Evolutionary conservation across 257 asterid species (phyloP), one percentile per base, ranked within the genome.

Genomic region (Jacaranda mimosifolia): DNA sequence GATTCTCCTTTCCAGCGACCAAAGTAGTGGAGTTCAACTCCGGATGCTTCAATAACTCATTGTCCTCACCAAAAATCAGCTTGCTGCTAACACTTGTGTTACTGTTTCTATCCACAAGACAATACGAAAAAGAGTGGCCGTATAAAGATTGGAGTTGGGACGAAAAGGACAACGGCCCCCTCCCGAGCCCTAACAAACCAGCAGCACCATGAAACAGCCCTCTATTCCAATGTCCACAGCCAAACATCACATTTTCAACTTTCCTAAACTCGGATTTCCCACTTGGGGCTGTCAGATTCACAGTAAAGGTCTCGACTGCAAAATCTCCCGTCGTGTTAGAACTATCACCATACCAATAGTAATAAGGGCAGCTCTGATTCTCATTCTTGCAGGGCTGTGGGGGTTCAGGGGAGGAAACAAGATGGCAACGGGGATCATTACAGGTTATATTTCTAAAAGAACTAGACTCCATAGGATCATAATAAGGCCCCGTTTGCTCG

Each of bases 151-250:
- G 96, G 12, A 94, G 87, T 78, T 94, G 98, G 0, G 98, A 89
- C 65, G 98, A 80, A 58, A 94, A 94, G 4, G 98, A 94, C 18
- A 94, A 73, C 0, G 97, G 93, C 3, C 98, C 98, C 4, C 97
- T 63, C 14, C 98, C 98, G 3, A 94, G 81, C 2, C 98, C 98
- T 59, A 94, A 78, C 81, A 92, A 74, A 3, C 98, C 98, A 2
- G 97, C 91, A n/a, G 98, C 98, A 4, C 98, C 98, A 76, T 94
- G 98, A 56, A 94, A 94, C 51, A 94, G 43, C 8, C 98, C 98
- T 73, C 98, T 83, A 72, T 94, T 94, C 97, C 98, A 94, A 83
- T 94, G 98, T 0, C 98, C 98, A 78, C 98, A 94, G 0, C 98
- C 99, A 79, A 95, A 93, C 97, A 91, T 91, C 55, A 95, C 96